phyloP scores from a whole-genome alignment of 495 filamentous ascomycete species.

The Hamigera avellanea region DNA sequence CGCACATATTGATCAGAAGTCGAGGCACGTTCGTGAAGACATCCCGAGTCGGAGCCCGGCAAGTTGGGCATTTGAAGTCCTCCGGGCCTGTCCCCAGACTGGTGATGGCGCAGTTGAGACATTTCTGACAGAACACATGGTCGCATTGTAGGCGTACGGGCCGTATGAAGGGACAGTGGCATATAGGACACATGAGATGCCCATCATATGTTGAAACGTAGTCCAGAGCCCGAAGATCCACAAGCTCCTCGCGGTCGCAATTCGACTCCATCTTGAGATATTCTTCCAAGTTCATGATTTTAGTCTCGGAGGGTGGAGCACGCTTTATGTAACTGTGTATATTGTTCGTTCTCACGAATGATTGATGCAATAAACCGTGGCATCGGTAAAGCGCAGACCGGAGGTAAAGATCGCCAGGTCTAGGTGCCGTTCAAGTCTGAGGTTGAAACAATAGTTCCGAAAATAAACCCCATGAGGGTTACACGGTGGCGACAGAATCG shows the following conservation, averaged over 20 bases:
- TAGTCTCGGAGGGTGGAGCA: too few relatives aligned
- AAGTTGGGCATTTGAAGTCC: conserved; percentile 34
- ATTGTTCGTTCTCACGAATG: too few relatives aligned
- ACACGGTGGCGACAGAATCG: conserved; percentile 2
- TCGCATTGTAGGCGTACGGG: conserved; percentile 66
- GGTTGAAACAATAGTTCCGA: conserved; percentile 14
- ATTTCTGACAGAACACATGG: conserved; percentile 65
- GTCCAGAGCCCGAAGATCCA: conserved; percentile 62
- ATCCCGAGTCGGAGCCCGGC: conserved; percentile 27
- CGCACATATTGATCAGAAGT: conserved; percentile 54
- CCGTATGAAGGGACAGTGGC: conserved; percentile 59
- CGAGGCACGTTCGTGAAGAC: conserved; percentile 35
- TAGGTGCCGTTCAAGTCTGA: conserved; percentile 5
- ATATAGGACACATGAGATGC: conserved; percentile 76
- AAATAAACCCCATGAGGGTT: conserved; percentile 12
- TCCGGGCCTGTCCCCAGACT: conserved; percentile 25
- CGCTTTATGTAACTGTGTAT: too few relatives aligned
- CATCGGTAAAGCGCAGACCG: not conserved
- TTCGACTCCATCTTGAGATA: conserved; percentile 14
- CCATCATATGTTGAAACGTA: conserved; percentile 59
- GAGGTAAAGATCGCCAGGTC: conserved; percentile 9
- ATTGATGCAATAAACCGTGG: too few relatives aligned
- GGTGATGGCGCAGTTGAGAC: conserved; percentile 49
- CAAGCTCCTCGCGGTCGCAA: conserved; percentile 16
- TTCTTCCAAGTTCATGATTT: conserved; percentile 4